phyloP scores from a whole-genome alignment of 371 early-diverging fungal genomes.

The Rhizomucor miehei region DNA sequence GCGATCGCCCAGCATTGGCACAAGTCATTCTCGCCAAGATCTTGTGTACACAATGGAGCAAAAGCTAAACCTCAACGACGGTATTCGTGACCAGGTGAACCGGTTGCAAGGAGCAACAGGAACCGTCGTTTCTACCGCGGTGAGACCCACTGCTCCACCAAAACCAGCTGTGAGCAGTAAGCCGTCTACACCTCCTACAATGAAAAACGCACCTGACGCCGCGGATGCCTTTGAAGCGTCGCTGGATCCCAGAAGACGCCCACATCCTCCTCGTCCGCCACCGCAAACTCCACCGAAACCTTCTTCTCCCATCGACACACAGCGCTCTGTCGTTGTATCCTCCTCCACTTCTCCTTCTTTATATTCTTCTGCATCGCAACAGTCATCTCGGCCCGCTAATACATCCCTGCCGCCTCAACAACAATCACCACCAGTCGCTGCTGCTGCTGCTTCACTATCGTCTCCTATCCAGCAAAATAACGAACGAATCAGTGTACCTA shows the following conservation, averaged over 20 bases:
- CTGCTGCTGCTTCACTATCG: background rate
- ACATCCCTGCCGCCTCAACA: conserved; percentile 2
- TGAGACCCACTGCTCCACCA: conserved; percentile 1
- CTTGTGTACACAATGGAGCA: conserved; percentile 23
- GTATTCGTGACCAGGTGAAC: conserved; percentile 3
- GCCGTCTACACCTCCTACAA: background rate
- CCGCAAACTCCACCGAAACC: conserved; percentile 4
- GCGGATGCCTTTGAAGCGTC: conserved; percentile 26
- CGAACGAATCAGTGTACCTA: conserved; percentile 15
- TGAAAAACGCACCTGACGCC: background rate
- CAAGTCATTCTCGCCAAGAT: conserved; percentile 11
- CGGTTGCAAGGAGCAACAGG: conserved; percentile 6
- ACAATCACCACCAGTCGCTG: background rate
- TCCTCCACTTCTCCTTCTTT: too few relatives aligned
- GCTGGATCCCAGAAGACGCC: conserved; percentile 9
- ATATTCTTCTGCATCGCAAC: background rate
- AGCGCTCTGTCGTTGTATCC: background rate
- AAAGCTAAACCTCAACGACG: conserved; percentile 1
- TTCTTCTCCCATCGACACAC: conserved; percentile 3
- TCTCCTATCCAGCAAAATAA: background rate
- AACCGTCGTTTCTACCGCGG: background rate
- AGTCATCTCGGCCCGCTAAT: background rate
- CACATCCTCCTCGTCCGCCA: background rate
- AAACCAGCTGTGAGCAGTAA: conserved; percentile 2
- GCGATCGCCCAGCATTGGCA: conserved; percentile 6